Conservation (phyloP, 2,329 filamentous ascomycete genomes). For the Colletotrichum tropicale region DNA sequence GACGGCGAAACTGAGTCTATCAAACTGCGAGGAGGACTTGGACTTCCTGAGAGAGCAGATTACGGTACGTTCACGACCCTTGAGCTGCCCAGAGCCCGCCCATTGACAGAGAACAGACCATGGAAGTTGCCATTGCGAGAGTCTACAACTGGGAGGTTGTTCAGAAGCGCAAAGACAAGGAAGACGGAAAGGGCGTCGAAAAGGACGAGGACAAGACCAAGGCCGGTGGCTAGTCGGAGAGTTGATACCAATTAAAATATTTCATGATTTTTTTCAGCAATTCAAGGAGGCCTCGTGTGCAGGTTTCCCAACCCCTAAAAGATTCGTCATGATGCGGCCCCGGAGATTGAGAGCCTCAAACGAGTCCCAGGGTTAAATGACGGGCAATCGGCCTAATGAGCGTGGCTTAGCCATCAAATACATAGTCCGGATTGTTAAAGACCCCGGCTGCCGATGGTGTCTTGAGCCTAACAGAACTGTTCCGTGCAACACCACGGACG, state of each 20-base stretch:
- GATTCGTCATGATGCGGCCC: not conserved
- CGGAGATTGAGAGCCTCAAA: not conserved
- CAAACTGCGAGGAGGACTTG: slow-evolving; percentile 94
- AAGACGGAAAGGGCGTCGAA: slow-evolving; percentile 55
- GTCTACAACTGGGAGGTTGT: slow-evolving; percentile 99
- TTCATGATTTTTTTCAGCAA: not conserved
- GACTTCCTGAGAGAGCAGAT: slow-evolving; percentile 97
- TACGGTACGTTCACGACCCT: slow-evolving; percentile 65
- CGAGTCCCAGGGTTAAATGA: not conserved
- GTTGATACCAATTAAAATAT: slow-evolving; percentile 15
- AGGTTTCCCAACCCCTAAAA: not conserved
- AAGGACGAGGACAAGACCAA: slow-evolving; percentile 43
- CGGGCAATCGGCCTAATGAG: not conserved
- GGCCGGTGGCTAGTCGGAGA: slow-evolving; percentile 29
- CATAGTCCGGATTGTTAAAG: not conserved
- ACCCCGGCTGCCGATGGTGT: not conserved
- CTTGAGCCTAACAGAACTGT: not conserved
- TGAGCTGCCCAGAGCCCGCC: not conserved
- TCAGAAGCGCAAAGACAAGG: slow-evolving; percentile 91
- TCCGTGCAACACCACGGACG: not conserved
- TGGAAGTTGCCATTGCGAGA: slow-evolving; percentile 93
- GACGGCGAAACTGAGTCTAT: slow-evolving; percentile 78
- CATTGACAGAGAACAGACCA: slow-evolving; percentile 64
- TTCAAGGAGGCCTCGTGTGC: not conserved
- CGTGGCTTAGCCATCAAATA: not conserved